Conservation (phyloP, 495 filamentous ascomycete species). For the Penicillium waksmanii region DNA sequence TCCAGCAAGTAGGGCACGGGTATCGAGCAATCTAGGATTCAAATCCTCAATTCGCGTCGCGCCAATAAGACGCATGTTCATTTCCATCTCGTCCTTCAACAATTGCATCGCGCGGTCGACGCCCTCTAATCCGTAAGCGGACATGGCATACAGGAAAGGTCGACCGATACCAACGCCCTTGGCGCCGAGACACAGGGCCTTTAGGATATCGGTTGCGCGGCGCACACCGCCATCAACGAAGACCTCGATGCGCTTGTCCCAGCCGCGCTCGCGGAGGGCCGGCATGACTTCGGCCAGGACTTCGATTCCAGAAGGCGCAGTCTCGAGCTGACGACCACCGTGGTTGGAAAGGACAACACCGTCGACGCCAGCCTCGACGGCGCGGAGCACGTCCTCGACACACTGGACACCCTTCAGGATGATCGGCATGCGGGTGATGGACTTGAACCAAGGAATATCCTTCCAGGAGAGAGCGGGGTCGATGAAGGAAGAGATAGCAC, state of each 20-base stretch:
- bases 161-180: constrained; percentile 92
- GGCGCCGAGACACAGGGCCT: constrained; percentile 91
- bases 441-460: constrained; percentile 92
- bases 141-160: constrained; percentile 97
- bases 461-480: constrained; percentile 89
- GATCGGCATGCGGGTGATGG: constrained; percentile 95
- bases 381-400: constrained; percentile 89
- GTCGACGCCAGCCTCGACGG: constrained; percentile 80
- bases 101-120: constrained; percentile 93
- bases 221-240: constrained; percentile 91
- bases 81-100: constrained; percentile 97
- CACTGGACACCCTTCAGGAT: constrained; percentile 95
- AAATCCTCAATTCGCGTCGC: constrained; percentile 73
- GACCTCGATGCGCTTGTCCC: constrained; percentile 84
- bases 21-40: constrained; percentile 77
- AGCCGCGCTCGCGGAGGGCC: constrained; percentile 77
- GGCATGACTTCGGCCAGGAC: constrained; percentile 97
- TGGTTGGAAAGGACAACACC: constrained; percentile 97
- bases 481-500: constrained; percentile 93
- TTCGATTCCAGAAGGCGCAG: constrained; percentile 87
- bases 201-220: constrained; percentile 92
- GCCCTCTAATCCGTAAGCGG: constrained; percentile 82
- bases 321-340: constrained; percentile 96
- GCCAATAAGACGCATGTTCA: constrained; percentile 96
- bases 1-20: constrained; percentile 64